Evolutionary conservation across 2,329 filamentous ascomycete species (phyloP), one percentile per base, ranked within the genome.

Genomic region (Dothistroma septosporum): DNA sequence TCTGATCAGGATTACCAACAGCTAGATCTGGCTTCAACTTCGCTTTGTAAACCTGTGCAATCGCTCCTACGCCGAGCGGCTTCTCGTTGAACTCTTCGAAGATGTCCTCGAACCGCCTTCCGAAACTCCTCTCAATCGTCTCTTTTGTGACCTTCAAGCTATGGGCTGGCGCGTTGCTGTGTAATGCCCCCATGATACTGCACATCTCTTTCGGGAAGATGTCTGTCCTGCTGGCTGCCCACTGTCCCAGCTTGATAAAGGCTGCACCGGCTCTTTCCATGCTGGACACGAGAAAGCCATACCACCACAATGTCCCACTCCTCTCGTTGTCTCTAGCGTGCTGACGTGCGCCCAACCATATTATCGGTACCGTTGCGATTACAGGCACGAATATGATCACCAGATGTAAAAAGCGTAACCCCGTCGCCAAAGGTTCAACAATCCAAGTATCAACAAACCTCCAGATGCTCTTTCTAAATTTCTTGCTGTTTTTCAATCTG

Each of bases 201-300:
- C 94, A 99, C 84, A 99, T 86, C 75, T 97, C 87, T 22, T 84
- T 89, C 1, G 94, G 94, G 73, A 99, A 99, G 72, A 99, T 96
- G 76, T 99, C 94, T 47, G 92, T 90, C 73, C 94, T 84, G 5
- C 94, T 97, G 2, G 94, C 94, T 19, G 94, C 94, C 94, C 94
- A 99, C 86, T 99, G 94, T 16, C 94, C 94, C 58, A 99, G 85
- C 87, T 99, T 99, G 78, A 99, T 99, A 72, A 99, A 99, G 0
- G 94, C 92, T 49, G 94, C 92, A 0, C 94, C 94, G 19, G 93
- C 91, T 72, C 87, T 83, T 76, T 99, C 93, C 94, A 99, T 97
- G 31, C 89, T 83, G 60, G 81, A 83, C 10, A 97, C 92, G 44
- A 99, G 77, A 70, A 96, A 94, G 3, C 81, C 80, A 77, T 97